A percentile compares a stretch with the other conserved stretches of the same genome.
These are phyloP conservation scores for Fragaria vesca DNA, from an alignment of 306 rosid genomes.

Conservation along the genomic window DNA sequence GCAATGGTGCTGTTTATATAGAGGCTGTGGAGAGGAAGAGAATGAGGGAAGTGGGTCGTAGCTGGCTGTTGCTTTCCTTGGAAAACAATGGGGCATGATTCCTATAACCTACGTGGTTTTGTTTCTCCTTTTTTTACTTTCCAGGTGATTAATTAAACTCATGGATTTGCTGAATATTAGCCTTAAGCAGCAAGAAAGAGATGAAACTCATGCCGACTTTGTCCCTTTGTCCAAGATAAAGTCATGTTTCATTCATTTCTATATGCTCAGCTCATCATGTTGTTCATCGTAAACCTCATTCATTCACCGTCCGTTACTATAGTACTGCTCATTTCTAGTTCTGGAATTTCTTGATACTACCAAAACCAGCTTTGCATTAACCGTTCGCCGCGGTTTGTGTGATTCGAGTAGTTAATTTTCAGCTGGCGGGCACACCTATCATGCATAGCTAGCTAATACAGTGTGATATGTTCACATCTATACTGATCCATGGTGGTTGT, in stretches of 20 bases:
- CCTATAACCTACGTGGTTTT: constrained; percentile 22
- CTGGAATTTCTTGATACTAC: not conserved
- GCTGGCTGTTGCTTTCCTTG: constrained; percentile 40
- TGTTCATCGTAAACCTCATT: not conserved
- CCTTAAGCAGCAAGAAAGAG: constrained; percentile 21
- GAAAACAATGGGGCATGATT: constrained; percentile 34
- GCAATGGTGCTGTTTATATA: constrained; percentile 43
- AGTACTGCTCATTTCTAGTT: not conserved
- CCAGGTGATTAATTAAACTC: constrained; percentile 13
- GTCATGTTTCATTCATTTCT: constrained; percentile 1
- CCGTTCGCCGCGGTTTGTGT: not conserved
- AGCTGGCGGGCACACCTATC: not conserved
- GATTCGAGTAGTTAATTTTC: not conserved
- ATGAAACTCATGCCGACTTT: constrained; percentile 21
- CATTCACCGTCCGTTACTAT: not conserved
- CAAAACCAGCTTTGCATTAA: not conserved
- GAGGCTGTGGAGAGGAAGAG: not conserved
- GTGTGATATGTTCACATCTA: not conserved
- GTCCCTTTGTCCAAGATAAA: constrained; percentile 20
- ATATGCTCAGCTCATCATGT: not conserved
- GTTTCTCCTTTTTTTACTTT: constrained; percentile 20
- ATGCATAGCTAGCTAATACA: not conserved
- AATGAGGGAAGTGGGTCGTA: not conserved
- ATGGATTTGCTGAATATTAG: constrained; percentile 16
- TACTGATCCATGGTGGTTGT: not conserved